These are phyloP conservation scores for Reutealis trisperma DNA, from an alignment of 345 rosid genomes.

Conservation along the genomic window DNA sequence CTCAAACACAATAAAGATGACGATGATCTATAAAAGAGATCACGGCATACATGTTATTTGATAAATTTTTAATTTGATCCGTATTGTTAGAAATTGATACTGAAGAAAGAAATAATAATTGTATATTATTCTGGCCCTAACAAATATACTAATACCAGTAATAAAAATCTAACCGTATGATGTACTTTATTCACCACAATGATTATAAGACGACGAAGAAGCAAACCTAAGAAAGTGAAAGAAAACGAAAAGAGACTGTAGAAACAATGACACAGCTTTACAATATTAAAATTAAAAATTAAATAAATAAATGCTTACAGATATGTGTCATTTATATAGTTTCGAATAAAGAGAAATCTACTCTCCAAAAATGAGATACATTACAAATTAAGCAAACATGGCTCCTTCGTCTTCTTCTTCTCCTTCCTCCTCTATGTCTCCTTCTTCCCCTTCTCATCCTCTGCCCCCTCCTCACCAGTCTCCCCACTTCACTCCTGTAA, in stretches of 20 bases:
- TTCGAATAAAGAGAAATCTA: neutral
- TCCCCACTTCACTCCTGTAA: slow-evolving; percentile 74
- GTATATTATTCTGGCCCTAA: neutral
- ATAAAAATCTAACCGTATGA: neutral
- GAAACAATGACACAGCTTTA: neutral
- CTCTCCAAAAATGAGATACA: neutral
- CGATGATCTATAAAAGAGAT: no score
- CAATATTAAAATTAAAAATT: neutral
- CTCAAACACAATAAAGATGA: no score
- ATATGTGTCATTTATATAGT: neutral
- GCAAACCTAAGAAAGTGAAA: slow-evolving; percentile 24
- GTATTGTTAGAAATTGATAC: no score
- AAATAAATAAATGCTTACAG: no score
- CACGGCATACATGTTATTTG: no score
- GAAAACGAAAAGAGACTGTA: slow-evolving; percentile 38
- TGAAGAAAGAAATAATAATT: no score
- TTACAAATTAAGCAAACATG: slow-evolving; percentile 38
- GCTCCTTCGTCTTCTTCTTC: slow-evolving; percentile 67
- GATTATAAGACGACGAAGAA: slow-evolving; percentile 53
- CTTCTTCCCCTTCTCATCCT: slow-evolving; percentile 36
- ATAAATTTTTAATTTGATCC: no score
- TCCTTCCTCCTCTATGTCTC: slow-evolving; percentile 56
- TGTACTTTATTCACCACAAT: slow-evolving; percentile 23
- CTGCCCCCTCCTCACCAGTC: slow-evolving; percentile 47
- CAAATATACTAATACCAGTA: neutral